phyloP scores from a whole-genome alignment of 495 filamentous ascomycete species.

The Haplographium delicatum region DNA sequence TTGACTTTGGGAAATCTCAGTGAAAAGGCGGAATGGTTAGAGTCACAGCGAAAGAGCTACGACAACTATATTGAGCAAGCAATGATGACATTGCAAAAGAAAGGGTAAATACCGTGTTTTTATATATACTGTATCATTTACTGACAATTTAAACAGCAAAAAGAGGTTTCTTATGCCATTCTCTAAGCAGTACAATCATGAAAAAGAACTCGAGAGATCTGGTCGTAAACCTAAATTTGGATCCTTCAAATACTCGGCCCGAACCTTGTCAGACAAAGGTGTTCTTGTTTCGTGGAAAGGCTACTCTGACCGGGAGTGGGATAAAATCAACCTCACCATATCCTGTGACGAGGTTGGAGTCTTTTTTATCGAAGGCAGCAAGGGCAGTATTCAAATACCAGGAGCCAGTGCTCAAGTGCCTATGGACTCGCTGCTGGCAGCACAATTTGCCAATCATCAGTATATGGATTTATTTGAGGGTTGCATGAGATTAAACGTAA shows the following conservation, averaged over 20 bases:
- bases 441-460: conserved; percentile 93
- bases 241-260: conserved; percentile 91
- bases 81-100: conserved; percentile 98
- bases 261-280: conserved; percentile 84
- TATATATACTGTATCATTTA: conserved; percentile 2
- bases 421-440: conserved; percentile 90
- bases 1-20: conserved; percentile 78
- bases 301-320: conserved; percentile 77
- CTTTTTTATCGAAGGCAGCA: conserved; percentile 87
- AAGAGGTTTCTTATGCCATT: conserved; percentile 94
- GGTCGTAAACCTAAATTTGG: conserved; percentile 95
- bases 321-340: conserved; percentile 89
- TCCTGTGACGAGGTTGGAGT: conserved; percentile 91
- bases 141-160: conserved; percentile 46
- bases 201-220: conserved; percentile 83
- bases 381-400: conserved; percentile 91
- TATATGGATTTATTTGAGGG: conserved; percentile 94
- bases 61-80: conserved; percentile 99
- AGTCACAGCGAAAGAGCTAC: conserved; percentile 92
- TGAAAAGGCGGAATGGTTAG: conserved; percentile 87
- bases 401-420: conserved; percentile 87
- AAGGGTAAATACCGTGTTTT: conserved; percentile 49
- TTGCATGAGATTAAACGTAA: conserved; percentile 83
- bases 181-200: conserved; percentile 98
- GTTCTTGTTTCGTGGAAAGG: conserved; percentile 87